Evolutionary conservation across 176 grass and related monocot genomes (phyloP).

Genomic region (Oryza brachyantha): DNA sequence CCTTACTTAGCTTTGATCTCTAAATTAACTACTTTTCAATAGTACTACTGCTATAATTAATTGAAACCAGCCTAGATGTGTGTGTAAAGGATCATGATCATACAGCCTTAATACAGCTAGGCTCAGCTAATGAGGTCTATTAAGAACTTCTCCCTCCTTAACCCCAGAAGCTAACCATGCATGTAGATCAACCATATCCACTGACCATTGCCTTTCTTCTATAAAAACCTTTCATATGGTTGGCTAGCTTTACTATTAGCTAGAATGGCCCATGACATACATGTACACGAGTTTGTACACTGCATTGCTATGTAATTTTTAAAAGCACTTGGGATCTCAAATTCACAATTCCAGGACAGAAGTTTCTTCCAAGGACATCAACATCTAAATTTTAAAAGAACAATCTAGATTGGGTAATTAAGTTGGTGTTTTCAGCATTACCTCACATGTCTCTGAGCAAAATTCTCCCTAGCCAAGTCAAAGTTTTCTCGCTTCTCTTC

Average conservation of each 20-base stretch:
- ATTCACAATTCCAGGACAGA: neutral
- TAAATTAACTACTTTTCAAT: conserved; percentile 11
- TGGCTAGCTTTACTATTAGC: neutral
- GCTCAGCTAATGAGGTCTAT: conserved; percentile 18
- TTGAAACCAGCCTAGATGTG: conserved; percentile 42
- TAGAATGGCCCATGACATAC: neutral
- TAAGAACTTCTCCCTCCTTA: conserved; percentile 29
- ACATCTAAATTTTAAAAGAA: neutral
- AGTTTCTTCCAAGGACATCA: neutral
- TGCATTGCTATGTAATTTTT: neutral
- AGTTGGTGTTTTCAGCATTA: neutral
- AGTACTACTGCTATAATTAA: conserved; percentile 14
- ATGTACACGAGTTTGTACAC: too few relatives aligned
- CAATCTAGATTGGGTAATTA: neutral
- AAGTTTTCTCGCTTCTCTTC: neutral
- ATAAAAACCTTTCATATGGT: neutral
- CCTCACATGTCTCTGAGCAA: too few relatives aligned
- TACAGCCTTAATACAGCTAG: conserved; percentile 39
- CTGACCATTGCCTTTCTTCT: neutral
- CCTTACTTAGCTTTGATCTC: conserved; percentile 30
- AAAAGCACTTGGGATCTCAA: neutral
- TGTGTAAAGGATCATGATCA: conserved; percentile 41
- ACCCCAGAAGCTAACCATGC: neutral
- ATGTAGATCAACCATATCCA: neutral
- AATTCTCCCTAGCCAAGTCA: neutral